Evolutionary conservation across 108 stramenopile genomes (phyloP), one percentile per base, ranked within the genome.

Genomic region (Schizochytrium sp.): DNA sequence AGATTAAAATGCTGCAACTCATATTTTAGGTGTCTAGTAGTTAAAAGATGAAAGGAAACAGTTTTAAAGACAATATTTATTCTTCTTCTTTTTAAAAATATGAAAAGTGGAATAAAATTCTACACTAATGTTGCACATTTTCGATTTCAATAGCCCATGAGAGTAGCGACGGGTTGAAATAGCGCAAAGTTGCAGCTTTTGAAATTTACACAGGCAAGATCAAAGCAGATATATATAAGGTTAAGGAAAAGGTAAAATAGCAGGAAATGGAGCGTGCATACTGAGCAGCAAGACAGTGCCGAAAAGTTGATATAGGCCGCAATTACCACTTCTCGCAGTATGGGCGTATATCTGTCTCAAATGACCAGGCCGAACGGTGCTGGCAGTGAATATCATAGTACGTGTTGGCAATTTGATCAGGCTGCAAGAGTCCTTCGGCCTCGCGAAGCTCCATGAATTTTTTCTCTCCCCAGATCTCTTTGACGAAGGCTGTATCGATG

Each of bases 401-500:
- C 19, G 47, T 53, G 5, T 83, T 55, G 2, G 76, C 76, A 40
- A 83, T 55, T 10, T 49, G 12, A 10, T 49, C 53, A 42, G 76
- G 76, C 45, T 47, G 76, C 5, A 83, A 28, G 50, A 83, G 76
- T 13, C 50, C 47, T 0, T 50, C 76, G 5, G 19, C 55, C 1
- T 7, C 53, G 17, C 28, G 47, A 10, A 83, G 47, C 0, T 49
- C 47, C 15, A 55, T 28, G 47, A 83, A 83, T n/a, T 7, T 28
- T 13, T 49, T 8, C 8, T 83, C 76, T 47, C 76, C 76, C 5
- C 10, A 5, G 15, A 88, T 46, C 0, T 72, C 61, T 12, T 88
- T 49, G 46, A 92, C 89, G 15, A 88, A 88, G 10, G 72, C 46
- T 1, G 88, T 88, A 15, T 90, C 90, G 56, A 91, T 88, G 0